Percentiles rank a stretch among this genome's conserved stretches.
phyloP scores from a whole-genome alignment of 257 asterid genomes.

The Nicotiana attenuata region DNA sequence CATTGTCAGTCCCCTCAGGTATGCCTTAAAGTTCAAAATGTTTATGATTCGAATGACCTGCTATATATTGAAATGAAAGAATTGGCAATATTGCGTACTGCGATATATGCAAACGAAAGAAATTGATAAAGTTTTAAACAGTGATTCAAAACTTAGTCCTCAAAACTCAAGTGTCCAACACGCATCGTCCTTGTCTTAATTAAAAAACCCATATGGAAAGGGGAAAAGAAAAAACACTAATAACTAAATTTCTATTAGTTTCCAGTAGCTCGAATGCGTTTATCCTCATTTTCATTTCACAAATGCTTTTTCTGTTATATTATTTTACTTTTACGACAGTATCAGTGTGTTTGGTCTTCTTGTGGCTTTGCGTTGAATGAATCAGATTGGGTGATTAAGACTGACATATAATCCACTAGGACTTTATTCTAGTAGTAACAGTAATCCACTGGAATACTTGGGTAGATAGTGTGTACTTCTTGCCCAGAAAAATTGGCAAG shows the following conservation, averaged over 20 bases:
- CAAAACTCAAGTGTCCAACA: not conserved
- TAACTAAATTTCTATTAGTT: not conserved
- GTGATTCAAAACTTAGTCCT: not conserved
- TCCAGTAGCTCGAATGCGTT: not conserved
- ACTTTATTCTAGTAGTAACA: not conserved
- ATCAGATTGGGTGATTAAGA: not conserved
- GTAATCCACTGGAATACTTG: not conserved
- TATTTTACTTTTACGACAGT: not conserved
- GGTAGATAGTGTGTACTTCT: not conserved
- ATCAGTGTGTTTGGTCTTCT: not conserved
- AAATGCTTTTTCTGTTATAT: not conserved
- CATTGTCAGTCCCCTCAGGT: constrained; percentile 82
- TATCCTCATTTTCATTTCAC: not conserved
- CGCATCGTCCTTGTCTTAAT: not conserved
- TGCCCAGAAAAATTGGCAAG: not conserved
- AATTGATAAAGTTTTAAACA: not conserved
- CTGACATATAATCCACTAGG: not conserved
- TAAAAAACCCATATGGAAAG: not conserved
- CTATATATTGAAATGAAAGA: not conserved
- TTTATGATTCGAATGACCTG: not conserved
- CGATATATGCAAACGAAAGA: not conserved
- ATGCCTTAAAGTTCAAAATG: not conserved
- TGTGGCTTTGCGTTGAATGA: not conserved
- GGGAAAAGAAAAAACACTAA: not conserved
- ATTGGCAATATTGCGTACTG: not conserved